Conservation (phyloP, 768 basidiomycete species). For the Russula olivacea region DNA sequence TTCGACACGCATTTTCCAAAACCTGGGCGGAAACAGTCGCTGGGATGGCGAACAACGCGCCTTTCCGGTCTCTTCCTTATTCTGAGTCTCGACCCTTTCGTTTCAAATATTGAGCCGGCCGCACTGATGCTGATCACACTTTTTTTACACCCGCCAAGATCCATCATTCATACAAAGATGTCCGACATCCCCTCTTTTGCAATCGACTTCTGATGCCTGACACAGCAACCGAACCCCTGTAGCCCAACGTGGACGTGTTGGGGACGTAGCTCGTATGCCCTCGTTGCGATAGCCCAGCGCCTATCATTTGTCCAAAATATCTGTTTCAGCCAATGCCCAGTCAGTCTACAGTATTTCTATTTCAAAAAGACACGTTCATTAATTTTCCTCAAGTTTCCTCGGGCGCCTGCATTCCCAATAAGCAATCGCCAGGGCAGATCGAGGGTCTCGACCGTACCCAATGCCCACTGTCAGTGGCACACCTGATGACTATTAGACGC, state of each 20-base stretch:
- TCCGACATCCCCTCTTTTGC: not conserved
- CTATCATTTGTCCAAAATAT: not conserved
- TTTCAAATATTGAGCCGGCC: constrained; percentile 14
- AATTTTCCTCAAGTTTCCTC: not conserved
- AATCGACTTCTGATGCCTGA: not conserved
- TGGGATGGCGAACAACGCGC: constrained; percentile 1
- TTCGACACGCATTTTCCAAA: not conserved
- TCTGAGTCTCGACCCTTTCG: constrained; percentile 10
- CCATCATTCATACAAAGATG: not conserved
- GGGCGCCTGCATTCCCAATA: not conserved
- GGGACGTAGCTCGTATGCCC: not conserved
- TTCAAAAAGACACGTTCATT: not conserved
- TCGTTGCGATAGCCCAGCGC: constrained; percentile 9
- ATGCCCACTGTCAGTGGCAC: not conserved
- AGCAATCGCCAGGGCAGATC: constrained; percentile 5
- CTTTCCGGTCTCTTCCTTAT: not conserved
- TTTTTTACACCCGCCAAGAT: not conserved
- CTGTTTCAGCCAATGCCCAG: not conserved
- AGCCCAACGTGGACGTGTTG: not conserved
- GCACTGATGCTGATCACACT: not conserved
- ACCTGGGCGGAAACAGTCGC: constrained; percentile 4
- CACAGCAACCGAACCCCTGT: not conserved
- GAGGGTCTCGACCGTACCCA: constrained; percentile 9
- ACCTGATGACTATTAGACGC: constrained; percentile 8
- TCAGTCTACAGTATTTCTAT: too few species aligned